These are phyloP conservation scores for Claviceps monticola DNA, from an alignment of 2,329 filamentous ascomycete species.

Conservation along the genomic window DNA sequence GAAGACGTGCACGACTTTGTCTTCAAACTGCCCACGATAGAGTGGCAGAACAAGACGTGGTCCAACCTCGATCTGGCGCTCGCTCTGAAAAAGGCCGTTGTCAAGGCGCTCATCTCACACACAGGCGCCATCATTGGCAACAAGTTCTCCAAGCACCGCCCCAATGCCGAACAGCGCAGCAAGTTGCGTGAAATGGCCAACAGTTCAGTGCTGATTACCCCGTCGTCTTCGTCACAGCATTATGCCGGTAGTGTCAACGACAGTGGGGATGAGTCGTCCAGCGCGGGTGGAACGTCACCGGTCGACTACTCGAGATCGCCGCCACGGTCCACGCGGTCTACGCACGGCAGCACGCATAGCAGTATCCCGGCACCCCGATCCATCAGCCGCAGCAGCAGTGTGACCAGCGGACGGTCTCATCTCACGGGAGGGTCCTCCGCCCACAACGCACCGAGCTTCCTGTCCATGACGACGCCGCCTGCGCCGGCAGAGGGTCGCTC, in stretches of 20 bases:
- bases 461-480: constrained; percentile 32
- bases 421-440: constrained; percentile 18
- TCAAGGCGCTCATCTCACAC: constrained; percentile 86
- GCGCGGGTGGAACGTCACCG: constrained; percentile 36
- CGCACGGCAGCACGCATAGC: constrained; percentile 33
- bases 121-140: constrained; percentile 94
- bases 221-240: constrained; percentile 21
- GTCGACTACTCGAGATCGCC: constrained; percentile 47
- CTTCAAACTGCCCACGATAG: constrained; percentile 84
- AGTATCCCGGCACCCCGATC: constrained; percentile 31
- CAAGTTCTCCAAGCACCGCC: constrained; percentile 84
- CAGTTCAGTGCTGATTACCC: constrained; percentile 49
- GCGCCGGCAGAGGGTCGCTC: constrained; percentile 22
- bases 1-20: constrained; percentile 97
- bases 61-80: constrained; percentile 90
- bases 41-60: constrained; percentile 99
- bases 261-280: constrained; percentile 41
- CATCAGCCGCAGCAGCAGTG: constrained; percentile 38
- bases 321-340: constrained; percentile 33
- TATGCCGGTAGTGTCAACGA: constrained; percentile 31
- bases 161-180: constrained; percentile 63
- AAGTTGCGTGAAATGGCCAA: constrained; percentile 75
- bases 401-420: constrained; percentile 32
- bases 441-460: constrained; percentile 22
- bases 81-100: constrained; percentile 85